Evolutionary conservation across 2,329 filamentous ascomycete genomes (phyloP), one percentile per base, ranked within the genome.

Genomic region (Coniochaeta prunicola): DNA sequence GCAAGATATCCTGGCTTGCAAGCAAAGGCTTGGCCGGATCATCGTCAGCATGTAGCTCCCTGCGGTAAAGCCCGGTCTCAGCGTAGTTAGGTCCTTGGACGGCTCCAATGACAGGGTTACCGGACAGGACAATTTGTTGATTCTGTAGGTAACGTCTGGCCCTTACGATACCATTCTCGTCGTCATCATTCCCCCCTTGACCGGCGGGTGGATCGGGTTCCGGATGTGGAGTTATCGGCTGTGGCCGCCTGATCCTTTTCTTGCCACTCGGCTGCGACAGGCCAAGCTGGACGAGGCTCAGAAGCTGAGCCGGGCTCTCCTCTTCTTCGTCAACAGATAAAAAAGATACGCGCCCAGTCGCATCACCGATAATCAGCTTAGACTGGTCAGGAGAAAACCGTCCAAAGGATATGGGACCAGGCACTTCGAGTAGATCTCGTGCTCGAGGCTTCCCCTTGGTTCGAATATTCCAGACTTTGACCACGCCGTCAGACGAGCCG

Each of bases 391-490:
- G 78, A 0, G 82, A 85, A 60, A 87, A 88, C 2, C 77, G 75
- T 0, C 85, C 85, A 59, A 74, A 79, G 0, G 81, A 81, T 19
- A 88, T 80, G 0, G 83, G 81, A 0, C 78, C 83, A 0, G 81
- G 75, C 1, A 80, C 78, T 60, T 81, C 76, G 1, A 87, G 71
- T 0, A 87, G 70, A 56, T 80, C 75, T 24, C 80, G 77, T 5
- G 87, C 73, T 50, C 82, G 75, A 0, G 76, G 80, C 57, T 72
- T 67, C 30, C 63, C 70, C 56, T 56, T 65, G 50, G 74, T 73
- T 10, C 81, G 78, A 9, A 87, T 70, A 61, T 87, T 83, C 85
- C 85, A 88, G 2, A 83, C 82, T 60, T 84, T 86, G 17, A 88
- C 75, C 0, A 81, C 74, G 1, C 85, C 85, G 61, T 88, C 85